phyloP scores from a whole-genome alignment of 108 stramenopile species.

The Fragilariopsis cylindrus region DNA sequence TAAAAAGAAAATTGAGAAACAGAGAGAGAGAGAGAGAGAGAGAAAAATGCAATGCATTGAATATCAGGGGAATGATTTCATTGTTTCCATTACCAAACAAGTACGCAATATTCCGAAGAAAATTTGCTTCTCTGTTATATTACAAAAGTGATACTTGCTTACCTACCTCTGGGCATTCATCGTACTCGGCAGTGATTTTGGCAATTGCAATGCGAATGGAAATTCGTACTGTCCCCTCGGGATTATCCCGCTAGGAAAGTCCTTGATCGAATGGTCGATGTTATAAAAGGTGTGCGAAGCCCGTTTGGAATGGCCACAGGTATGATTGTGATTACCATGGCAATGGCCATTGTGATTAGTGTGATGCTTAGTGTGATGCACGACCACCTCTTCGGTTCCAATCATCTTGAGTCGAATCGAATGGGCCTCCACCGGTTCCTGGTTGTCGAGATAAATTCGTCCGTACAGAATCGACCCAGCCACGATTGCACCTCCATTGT shows the following conservation, averaged over 20 bases:
- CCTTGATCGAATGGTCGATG: slow-evolving; percentile 17
- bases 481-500: slow-evolving; percentile 1
- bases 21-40: no score
- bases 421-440: background rate
- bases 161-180: slow-evolving; percentile 8
- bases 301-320: background rate
- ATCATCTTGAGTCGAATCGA: slow-evolving; percentile 2
- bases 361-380: slow-evolving; percentile 16
- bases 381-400: slow-evolving; percentile 22
- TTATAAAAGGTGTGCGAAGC: background rate
- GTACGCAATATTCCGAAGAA: background rate
- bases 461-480: slow-evolving; percentile 20
- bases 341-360: slow-evolving; percentile 8
- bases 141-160: background rate
- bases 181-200: slow-evolving; percentile 17
- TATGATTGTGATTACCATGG: slow-evolving; percentile 13
- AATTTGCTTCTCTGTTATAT: background rate
- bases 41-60: no score
- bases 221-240: slow-evolving; percentile 30
- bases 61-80: no score
- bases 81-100: background rate
- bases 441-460: slow-evolving; percentile 13
- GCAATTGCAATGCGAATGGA: slow-evolving; percentile 24
- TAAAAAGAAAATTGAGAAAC: background rate
- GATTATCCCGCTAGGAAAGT: slow-evolving; percentile 10